Evolutionary conservation across 1,139 yeast genomes (phyloP), one percentile per base, ranked within the genome.

Genomic region (Saccharomycopsis hybrid): DNA sequence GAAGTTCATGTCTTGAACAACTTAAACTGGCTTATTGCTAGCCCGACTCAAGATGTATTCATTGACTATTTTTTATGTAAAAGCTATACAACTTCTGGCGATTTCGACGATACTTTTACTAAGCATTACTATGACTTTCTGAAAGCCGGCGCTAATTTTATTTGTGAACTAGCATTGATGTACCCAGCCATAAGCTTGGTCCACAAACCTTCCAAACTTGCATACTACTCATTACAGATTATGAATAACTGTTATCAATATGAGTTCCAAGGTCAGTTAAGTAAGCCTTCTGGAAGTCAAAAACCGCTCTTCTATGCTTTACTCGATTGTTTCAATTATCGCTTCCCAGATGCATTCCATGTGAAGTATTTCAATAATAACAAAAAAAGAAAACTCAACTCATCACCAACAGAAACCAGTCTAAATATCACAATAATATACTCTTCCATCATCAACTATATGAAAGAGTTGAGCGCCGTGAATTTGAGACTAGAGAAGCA

Each of bases 11-110:
- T 52, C 27, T 44, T 52, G 46, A 50, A 47, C 5, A 47, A 43
- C n/a, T 36, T 52, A 9, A 33, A 41, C 18, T 52, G 55, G 55
- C 37, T 41, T 5, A 43, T 50, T 9, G 18, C 37, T 9, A 31
- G 39, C 28, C 53, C 55, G 8, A 50, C 48, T 33, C 50, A 44
- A 9, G 51, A 48, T 32, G 28, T 45, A 13, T 52, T 52, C 32
- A 43, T 52, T 9, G 55, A 52, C n/a, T 52, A 47, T 41, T 52
- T 39, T 32, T 32, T 52, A 4, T 50, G 47, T 28, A 48, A 51
- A 35, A 25, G 18, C 30, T 51, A 41, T 37, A 18, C 18, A 18
- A 18, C 18, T 18, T 18, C 18, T 18, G 18, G 18, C 18, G 18
- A 18, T 18, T 36, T 36, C 39, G 24, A 7, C 24, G 11, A 7